Percentiles rank a stretch among this genome's conserved stretches.
Conservation (phyloP, 306 rosid species). For the Cicer chorassanicum region DNA sequence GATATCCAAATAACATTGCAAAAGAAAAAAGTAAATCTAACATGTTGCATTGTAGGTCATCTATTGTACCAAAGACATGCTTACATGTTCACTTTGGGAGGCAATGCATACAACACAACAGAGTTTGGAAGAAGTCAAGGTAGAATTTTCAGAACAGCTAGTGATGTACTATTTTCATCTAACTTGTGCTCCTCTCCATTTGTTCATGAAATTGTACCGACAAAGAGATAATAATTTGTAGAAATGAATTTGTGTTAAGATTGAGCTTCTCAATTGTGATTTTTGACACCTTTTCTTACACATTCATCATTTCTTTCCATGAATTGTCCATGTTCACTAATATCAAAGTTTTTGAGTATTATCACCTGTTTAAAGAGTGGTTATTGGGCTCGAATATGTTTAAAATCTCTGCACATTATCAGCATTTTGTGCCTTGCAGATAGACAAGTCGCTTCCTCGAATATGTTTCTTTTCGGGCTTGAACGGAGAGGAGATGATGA, state of each 20-base stretch:
- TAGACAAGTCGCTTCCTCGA: conserved; percentile 78
- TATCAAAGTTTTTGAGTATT: neutral
- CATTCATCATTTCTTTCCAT: conserved; percentile 17
- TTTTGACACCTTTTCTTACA: neutral
- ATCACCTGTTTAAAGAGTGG: conserved; percentile 1
- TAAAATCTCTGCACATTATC: conserved; percentile 15
- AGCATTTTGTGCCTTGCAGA: conserved; percentile 57
- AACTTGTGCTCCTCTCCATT: neutral
- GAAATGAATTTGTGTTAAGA: conserved; percentile 3
- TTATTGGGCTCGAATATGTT: neutral
- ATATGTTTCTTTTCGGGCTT: conserved; percentile 94
- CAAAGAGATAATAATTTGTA: conserved; percentile 20
- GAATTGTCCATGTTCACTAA: neutral
- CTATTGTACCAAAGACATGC: conserved; percentile 83
- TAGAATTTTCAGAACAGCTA: conserved; percentile 43
- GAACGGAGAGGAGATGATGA: conserved; percentile 95
- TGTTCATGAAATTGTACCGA: conserved; percentile 21
- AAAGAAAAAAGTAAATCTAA: neutral
- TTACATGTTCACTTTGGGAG: conserved; percentile 75
- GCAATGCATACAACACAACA: conserved; percentile 75
- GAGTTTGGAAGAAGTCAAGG: conserved; percentile 68
- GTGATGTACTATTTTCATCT: conserved; percentile 28
- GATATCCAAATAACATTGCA: neutral
- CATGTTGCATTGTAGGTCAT: conserved; percentile 56
- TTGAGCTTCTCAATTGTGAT: conserved; percentile 18